Percentiles rank a stretch among this genome's conserved stretches.
phyloP scores from a whole-genome alignment of 345 rosid species.

The Hibiscus syriacus region DNA sequence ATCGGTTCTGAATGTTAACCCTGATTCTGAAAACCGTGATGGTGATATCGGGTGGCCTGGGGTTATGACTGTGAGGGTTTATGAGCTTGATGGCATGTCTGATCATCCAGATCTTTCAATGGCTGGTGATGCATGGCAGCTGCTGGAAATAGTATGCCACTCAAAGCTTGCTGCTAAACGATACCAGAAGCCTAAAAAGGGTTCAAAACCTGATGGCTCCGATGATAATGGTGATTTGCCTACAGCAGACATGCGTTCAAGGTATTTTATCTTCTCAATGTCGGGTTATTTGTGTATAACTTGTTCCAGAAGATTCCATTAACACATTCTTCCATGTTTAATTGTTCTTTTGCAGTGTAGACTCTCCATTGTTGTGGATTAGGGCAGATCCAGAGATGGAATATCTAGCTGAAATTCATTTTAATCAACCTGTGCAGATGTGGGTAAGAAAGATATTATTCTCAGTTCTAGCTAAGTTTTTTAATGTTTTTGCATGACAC shows the following conservation, averaged over 20 bases:
- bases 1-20: conserved; percentile 39
- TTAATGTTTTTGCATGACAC: background rate
- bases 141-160: conserved; percentile 92
- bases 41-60: conserved; percentile 97
- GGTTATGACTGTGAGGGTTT: conserved; percentile 89
- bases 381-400: conserved; percentile 99
- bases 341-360: conserved; percentile 53
- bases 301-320: conserved; percentile 17
- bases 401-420: conserved; percentile 89
- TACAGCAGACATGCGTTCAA: conserved; percentile 55
- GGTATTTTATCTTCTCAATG: conserved; percentile 35
- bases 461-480: background rate
- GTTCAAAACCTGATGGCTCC: conserved; percentile 86
- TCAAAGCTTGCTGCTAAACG: conserved; percentile 90
- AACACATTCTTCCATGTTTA: background rate
- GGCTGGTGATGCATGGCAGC: conserved; percentile 96
- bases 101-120: conserved; percentile 90
- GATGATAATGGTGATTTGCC: conserved; percentile 72
- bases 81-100: conserved; percentile 93
- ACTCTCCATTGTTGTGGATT: conserved; percentile 90
- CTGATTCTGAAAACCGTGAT: conserved; percentile 78
- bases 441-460: conserved; percentile 62
- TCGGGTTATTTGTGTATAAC: background rate
- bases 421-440: conserved; percentile 98
- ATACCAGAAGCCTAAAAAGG: conserved; percentile 88